Conservation (phyloP, 805 yeast genomes). For the Vanderwaltozyma verrucispora region DNA sequence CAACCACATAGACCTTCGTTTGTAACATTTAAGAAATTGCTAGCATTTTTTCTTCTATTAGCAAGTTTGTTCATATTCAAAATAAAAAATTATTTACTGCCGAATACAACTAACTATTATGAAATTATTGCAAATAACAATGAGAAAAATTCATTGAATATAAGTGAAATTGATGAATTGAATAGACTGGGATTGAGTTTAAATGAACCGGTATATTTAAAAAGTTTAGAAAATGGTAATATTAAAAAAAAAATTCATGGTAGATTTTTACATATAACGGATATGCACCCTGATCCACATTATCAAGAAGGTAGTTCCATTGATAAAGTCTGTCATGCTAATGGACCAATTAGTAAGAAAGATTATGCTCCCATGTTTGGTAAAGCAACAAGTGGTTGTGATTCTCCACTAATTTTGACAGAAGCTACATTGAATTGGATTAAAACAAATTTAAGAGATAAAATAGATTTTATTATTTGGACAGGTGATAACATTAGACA, state of each 20-base stretch:
- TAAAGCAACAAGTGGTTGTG: constrained; percentile 69
- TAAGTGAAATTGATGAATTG: neutral
- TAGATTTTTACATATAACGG: constrained; percentile 76
- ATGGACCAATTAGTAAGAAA: constrained; percentile 11
- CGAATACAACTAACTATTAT: neutral
- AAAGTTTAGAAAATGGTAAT: constrained; percentile 8
- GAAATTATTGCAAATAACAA: neutral
- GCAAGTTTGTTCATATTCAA: too few species aligned
- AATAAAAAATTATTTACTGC: too few species aligned
- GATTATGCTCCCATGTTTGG: constrained; percentile 60
- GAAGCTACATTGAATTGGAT: constrained; percentile 61
- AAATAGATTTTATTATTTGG: constrained; percentile 81
- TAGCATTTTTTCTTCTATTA: too few species aligned
- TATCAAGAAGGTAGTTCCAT: constrained; percentile 44
- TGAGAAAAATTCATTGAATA: neutral
- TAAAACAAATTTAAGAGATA: constrained; percentile 49
- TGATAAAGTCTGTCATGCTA: constrained; percentile 47
- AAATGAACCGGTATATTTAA: constrained; percentile 27
- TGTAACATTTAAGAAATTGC: too few species aligned
- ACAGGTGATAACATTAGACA: constrained; percentile 85
- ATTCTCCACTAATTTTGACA: constrained; percentile 55
- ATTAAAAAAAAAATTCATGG: constrained; percentile 45
- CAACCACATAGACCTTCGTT: too few species aligned
- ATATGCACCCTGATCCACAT: constrained; percentile 72
- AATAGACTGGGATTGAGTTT: constrained; percentile 33